Conservation (phyloP, 2,329 filamentous ascomycete species). For the Epichloe festucae region DNA sequence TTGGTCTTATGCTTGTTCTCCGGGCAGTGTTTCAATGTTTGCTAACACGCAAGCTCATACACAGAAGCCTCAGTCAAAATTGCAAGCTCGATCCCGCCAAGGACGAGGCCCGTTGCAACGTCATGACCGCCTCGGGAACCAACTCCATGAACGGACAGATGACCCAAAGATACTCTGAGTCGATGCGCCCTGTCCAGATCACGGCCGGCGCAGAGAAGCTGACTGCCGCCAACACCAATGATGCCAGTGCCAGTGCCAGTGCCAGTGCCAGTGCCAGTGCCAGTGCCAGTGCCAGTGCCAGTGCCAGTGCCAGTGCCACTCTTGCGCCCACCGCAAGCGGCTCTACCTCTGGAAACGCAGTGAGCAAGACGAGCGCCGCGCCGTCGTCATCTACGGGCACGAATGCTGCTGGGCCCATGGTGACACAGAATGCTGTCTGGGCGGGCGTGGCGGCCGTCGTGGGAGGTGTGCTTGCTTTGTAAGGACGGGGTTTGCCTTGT, state of each 20-base stretch:
- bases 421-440: constrained; percentile 22
- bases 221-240: constrained; percentile 2
- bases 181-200: constrained; percentile 20
- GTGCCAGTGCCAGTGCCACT: constrained; percentile 4
- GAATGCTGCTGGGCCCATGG: constrained; percentile 19
- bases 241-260: neutral
- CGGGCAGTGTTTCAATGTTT: too few species aligned
- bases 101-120: constrained; percentile 13
- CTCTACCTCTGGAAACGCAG: constrained; percentile 4
- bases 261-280: neutral
- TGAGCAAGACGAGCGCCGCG: too few species aligned
- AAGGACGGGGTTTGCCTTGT: neutral
- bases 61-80: constrained; percentile 9
- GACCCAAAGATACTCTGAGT: constrained; percentile 6
- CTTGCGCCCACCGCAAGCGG: constrained; percentile 4
- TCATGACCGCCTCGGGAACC: neutral
- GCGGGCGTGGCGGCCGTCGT: constrained; percentile 22
- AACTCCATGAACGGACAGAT: fast-evolving
- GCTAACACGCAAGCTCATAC: neutral
- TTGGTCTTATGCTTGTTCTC: too few species aligned
- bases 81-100: constrained; percentile 16
- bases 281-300: constrained; percentile 5
- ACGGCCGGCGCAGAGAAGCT: constrained; percentile 27
- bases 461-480: constrained; percentile 24
- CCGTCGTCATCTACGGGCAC: constrained; percentile 9